phyloP scores from a whole-genome alignment of 352 stramenopile genomes.

The Globisporangium acanthophoron region DNA sequence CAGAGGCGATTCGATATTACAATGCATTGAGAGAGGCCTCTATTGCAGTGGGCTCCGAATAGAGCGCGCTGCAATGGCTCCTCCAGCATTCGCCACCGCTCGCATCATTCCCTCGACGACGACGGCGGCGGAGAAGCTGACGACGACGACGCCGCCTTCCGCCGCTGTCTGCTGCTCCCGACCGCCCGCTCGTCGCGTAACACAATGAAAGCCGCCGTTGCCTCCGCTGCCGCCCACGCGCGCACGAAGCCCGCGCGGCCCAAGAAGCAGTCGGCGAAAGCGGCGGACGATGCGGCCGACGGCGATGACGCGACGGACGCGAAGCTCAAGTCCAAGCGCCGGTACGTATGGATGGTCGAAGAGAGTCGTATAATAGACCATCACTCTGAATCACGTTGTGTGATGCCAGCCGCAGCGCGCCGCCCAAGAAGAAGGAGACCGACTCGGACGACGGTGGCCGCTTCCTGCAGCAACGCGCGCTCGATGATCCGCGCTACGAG shows the following conservation, averaged over 20 bases:
- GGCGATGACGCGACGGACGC: slow-evolving; percentile 1
- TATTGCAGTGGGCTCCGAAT: no score
- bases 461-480: slow-evolving; percentile 25
- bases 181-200: background rate
- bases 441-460: slow-evolving; percentile 22
- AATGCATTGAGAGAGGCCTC: no score
- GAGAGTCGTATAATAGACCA: background rate
- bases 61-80: background rate
- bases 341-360: slow-evolving; percentile 11
- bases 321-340: slow-evolving; percentile 37
- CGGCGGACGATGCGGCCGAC: slow-evolving; percentile 1
- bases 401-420: slow-evolving; percentile 28
- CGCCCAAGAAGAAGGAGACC: slow-evolving; percentile 47
- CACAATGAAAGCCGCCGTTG: background rate
- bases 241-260: slow-evolving; percentile 10
- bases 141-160: background rate
- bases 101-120: slow-evolving; percentile 3
- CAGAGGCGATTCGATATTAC: no score
- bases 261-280: slow-evolving; percentile 15
- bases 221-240: background rate
- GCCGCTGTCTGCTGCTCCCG: background rate
- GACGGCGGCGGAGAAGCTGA: background rate
- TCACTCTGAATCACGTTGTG: slow-evolving; percentile 4
- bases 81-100: background rate
- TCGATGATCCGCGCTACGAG: slow-evolving; percentile 38